Base-by-base conservation (phyloP, 345 rosid genomes). In the Brassica carinata region DNA sequence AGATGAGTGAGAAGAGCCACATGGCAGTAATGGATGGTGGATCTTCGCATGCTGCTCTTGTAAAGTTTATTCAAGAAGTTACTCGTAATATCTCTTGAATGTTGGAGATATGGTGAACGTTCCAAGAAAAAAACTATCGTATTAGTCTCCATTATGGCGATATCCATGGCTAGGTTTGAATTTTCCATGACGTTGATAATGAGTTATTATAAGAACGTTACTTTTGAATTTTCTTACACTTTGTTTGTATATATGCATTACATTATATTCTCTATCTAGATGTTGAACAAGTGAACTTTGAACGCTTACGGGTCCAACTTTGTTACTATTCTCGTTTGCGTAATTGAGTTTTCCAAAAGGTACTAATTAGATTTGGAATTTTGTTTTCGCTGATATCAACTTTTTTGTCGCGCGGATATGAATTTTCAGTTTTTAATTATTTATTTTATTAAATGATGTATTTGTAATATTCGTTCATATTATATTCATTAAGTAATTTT, bases 11-110 rank as follows among this genome's bases (percentile, higher is more conserved):
- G 3, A 69, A 61, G 69, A 74, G 86, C 30, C 79, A 85, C 71
- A 76, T 57, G 19, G 85, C 87, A 0, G 8, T 83, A 66, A 15
- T 57, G 29, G 85, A 86, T 3, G 90, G 89, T 74, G 93, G 91
- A 69, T 89, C 91, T 68, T 88, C 91, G 0, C 51, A 82, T 26
- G 51, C 61, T 43, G 51, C 74, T 73, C 14, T 79, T 8, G 2
- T 8, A 0, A 79, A 73, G 43, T 79, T 79, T 6, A 58, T 79
- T 38, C 30, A 58, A 77, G 81, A 77, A 38, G 76, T 71, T 5
- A 31, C 7, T 31, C 11, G 63, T n/a, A 69, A 77, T 69, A 23
- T 76, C 1, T 13, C 31, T 67, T 38, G 58, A 76, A 27, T 31
- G 5, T 59, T 72, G 15, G 55, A 3, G 15, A 34, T 43, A 43